phyloP scores from a whole-genome alignment of 352 stramenopile genomes.

The Thraustotheca clavata region DNA sequence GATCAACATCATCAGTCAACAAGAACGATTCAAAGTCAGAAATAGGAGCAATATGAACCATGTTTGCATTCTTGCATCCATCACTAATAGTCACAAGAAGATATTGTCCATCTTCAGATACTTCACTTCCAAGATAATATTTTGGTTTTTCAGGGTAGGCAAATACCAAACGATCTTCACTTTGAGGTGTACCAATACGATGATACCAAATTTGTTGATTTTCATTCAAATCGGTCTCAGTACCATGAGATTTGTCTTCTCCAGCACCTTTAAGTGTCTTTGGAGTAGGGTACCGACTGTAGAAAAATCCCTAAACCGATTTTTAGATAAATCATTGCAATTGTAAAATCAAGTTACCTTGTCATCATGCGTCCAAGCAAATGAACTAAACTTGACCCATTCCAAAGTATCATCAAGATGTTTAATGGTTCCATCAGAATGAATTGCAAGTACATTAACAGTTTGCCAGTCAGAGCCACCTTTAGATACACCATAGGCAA shows the following conservation, averaged over 20 bases:
- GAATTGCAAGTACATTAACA: conserved; percentile 72
- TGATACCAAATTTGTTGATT: conserved; percentile 84
- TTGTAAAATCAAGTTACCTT: conserved; percentile 22
- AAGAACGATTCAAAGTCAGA: conserved; percentile 35
- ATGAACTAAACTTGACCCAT: conserved; percentile 84
- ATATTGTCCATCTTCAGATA: conserved; percentile 73
- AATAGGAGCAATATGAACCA: conserved; percentile 68
- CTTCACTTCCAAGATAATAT: conserved; percentile 51
- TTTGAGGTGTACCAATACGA: conserved; percentile 51
- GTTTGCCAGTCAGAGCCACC: conserved; percentile 83
- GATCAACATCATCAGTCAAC: conserved; percentile 26
- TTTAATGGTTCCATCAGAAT: conserved; percentile 42
- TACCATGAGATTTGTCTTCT: conserved; percentile 48
- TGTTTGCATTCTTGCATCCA: conserved; percentile 86
- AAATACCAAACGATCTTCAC: conserved; percentile 67
- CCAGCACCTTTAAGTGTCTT: conserved; percentile 32
- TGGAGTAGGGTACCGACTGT: conserved; percentile 66
- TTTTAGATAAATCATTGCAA: not conserved
- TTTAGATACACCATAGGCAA: conserved; percentile 73
- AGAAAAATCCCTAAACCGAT: conserved; percentile 60
- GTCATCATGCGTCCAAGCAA: conserved; percentile 76
- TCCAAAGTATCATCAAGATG: conserved; percentile 69
- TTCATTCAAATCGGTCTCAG: conserved; percentile 64
- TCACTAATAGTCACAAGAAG: conserved; percentile 70
- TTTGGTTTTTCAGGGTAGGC: conserved; percentile 65